Base-by-base conservation (phyloP, 1,139 yeast species). In the Kodamaea derodonti region DNA sequence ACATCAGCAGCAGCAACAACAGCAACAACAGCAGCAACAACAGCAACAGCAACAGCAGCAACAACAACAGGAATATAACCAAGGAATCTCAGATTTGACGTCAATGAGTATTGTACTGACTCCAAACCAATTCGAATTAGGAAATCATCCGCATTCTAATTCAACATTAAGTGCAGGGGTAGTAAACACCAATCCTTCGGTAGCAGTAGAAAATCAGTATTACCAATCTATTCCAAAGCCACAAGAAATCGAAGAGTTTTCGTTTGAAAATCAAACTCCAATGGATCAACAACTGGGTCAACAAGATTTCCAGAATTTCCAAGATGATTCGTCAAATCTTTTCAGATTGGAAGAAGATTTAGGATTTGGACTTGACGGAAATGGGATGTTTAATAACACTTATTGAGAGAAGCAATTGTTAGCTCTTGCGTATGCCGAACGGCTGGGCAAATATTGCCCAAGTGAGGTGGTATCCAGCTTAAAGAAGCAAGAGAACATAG, bases 291-390 rank as follows among this genome's bases (percentile, higher is more conserved):
- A 31, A 25, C 34, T 33, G 14, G 29, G 24, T 14, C 29, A 20
- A 8, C 27, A 26, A 12, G 39, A 34, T 32, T 38, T 25, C 17
- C 25, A 23, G 20, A 25, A 14, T 23, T 29, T 18, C 14, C 37
- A 36, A 16, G 32, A 32, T 3, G 36, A 38, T 16, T 26, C 35
- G 11, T 45, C 50, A 13, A 69, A 65, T 30, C 52, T 65, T 29
- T 64, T 64, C 40, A 49, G 67, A 32, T 54, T 69, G 33, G 75
- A 69, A 43, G 75, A 69, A 46, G 75, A 69, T 36, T 49, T 69
- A 26, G 72, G 74, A 2, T 67, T 67, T 49, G 75, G 75, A 5
- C 53, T 69, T 51, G 75, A 69, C 49, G 73, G 73, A 7, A 58
- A 56, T 34, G 46, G 51, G 10, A 42, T 54, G 36, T 60, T 51